A percentile compares a stretch with the other conserved stretches of the same genome.
phyloP scores from a whole-genome alignment of 2,329 filamentous ascomycete genomes.

The Colletotrichum lini region DNA sequence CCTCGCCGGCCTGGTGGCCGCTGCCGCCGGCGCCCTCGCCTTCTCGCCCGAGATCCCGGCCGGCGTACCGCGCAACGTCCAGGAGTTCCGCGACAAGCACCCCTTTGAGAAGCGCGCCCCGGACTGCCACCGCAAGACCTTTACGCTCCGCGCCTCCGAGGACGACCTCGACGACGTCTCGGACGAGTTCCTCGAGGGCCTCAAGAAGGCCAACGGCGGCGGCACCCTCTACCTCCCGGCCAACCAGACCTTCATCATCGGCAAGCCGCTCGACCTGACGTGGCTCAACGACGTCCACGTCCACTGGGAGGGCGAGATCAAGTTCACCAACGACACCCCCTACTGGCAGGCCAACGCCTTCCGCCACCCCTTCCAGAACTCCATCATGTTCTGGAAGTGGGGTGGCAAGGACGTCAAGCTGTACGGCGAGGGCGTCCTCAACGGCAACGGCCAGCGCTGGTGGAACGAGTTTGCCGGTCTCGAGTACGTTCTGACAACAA shows the following conservation, averaged over 20 bases:
- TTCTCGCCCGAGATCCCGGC: constrained; percentile 38
- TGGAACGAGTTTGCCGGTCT: constrained; percentile 71
- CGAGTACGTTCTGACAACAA: constrained; percentile 18
- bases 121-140: constrained; percentile 41
- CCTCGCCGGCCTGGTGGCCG: constrained; percentile 43
- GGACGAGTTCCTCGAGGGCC: constrained; percentile 56
- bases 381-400: constrained; percentile 76
- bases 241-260: constrained; percentile 70
- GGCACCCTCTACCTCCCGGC: constrained; percentile 71
- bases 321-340: constrained; percentile 74
- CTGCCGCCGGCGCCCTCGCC: constrained; percentile 38
- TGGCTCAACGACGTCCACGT: constrained; percentile 74
- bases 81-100: constrained; percentile 57
- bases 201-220: constrained; percentile 66
- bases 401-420: constrained; percentile 77
- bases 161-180: constrained; percentile 61
- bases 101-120: constrained; percentile 63
- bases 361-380: constrained; percentile 74
- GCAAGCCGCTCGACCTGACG: constrained; percentile 73
- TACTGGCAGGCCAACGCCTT: constrained; percentile 78
- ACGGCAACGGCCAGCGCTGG: constrained; percentile 74
- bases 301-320: constrained; percentile 53
- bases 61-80: constrained; percentile 46
- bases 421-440: constrained; percentile 68
- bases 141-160: constrained; percentile 37